These are phyloP conservation scores for Trypanosoma vivax DNA, from an alignment of 208 protist species.

Conservation along the genomic window DNA sequence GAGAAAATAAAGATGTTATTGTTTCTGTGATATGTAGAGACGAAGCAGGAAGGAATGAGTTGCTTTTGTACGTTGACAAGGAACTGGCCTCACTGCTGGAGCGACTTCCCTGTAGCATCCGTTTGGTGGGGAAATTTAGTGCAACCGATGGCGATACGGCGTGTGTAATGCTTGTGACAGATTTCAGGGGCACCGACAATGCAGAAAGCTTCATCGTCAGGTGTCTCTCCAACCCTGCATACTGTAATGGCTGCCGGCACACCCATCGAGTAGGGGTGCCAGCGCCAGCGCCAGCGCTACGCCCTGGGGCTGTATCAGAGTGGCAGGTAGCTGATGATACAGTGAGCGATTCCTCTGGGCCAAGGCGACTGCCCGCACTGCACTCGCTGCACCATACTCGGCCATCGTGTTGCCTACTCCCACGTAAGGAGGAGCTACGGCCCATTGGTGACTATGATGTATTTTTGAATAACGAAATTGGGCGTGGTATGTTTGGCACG, in stretches of 20 bases:
- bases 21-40: not conserved
- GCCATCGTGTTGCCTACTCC: too few species aligned
- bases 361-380: too few species aligned
- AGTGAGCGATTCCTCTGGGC: too few species aligned
- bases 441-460: slow-evolving; percentile 9
- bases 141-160: not conserved
- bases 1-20: not conserved
- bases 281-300: too few species aligned
- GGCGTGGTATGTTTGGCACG: slow-evolving; percentile 44
- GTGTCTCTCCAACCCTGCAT: too few species aligned
- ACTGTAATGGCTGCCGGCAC: too few species aligned
- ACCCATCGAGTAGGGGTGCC: too few species aligned
- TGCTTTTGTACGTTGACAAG: not conserved
- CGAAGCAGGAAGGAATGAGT: not conserved
- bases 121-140: not conserved
- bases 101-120: not conserved
- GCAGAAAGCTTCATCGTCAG: too few species aligned
- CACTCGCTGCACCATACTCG: too few species aligned
- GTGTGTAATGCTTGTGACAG: not conserved
- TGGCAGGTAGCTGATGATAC: not conserved
- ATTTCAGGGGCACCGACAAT: not conserved
- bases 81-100: not conserved
- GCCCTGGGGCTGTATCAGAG: not conserved
- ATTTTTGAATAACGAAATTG: slow-evolving; percentile 24
- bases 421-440: not conserved